Conservation (phyloP, 2,329 filamentous ascomycete genomes). For the Ceratocystis papillata region DNA sequence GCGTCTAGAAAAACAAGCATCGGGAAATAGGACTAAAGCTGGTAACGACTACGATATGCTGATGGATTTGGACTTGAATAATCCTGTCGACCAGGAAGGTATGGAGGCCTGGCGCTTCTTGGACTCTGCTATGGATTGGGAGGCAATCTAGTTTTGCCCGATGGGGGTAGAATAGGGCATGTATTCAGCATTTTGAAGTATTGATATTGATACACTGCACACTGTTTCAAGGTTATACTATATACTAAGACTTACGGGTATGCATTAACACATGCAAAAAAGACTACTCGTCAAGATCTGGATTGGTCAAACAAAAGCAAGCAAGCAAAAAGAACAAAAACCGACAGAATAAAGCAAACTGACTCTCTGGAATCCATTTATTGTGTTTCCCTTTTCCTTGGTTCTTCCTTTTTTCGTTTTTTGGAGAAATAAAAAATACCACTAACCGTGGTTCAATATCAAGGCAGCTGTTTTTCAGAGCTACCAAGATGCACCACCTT, state of each 20-base stretch:
- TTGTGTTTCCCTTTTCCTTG: neutral
- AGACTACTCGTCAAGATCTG: neutral
- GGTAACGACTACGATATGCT: slow-evolving; percentile 8
- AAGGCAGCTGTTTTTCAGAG: slow-evolving; percentile 20
- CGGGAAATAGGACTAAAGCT: neutral
- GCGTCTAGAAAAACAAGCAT: slow-evolving; percentile 21
- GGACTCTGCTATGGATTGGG: slow-evolving; percentile 51
- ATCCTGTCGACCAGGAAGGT: slow-evolving; percentile 26
- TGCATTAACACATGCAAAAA: neutral
- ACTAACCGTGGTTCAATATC: neutral
- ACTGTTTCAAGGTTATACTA: too few species aligned
- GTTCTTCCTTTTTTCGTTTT: neutral
- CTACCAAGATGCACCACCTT: slow-evolving; percentile 22
- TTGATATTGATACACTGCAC: neutral
- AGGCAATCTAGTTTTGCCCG: slow-evolving; percentile 29
- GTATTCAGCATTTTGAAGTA: neutral
- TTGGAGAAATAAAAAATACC: too few species aligned
- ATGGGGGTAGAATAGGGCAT: neutral
- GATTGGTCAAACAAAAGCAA: neutral
- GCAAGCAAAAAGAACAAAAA: too few species aligned
- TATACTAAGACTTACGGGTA: neutral
- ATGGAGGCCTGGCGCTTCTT: slow-evolving; percentile 43
- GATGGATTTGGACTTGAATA: slow-evolving; percentile 27
- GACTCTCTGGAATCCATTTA: too few species aligned
- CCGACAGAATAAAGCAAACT: too few species aligned